Base-by-base conservation (phyloP, 768 basidiomycete species). In the Leccinum subgranulosum region DNA sequence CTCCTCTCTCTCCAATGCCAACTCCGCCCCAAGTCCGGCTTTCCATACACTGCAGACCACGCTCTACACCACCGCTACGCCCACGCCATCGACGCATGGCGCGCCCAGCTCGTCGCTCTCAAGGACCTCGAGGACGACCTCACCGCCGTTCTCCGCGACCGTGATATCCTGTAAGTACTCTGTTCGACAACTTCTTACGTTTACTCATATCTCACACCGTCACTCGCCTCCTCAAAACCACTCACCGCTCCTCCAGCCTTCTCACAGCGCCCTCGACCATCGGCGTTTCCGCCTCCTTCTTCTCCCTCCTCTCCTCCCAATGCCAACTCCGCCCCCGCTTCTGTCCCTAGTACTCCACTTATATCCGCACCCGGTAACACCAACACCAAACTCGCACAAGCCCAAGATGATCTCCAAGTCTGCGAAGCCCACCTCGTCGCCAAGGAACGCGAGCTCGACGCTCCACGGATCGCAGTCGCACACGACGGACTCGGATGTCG, bases 41-140 rank as follows among this genome's bases (percentile, higher is more conserved):
- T n/a, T n/a, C n/a, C n/a, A n/a, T n/a, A n/a, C n/a, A n/a, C n/a
- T n/a, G n/a, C n/a, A n/a, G n/a, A n/a, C n/a, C n/a, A n/a, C n/a
- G n/a, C n/a, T n/a, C n/a, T n/a, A n/a, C n/a, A n/a, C n/a, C n/a
- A n/a, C n/a, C n/a, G n/a, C n/a, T 92, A 90, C 68, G 79, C 79
- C 0, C 73, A 64, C 10, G 80, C 82, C 0, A 75, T 92, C 2
- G 87, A 92, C 36, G 69, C 78, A 17, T 92, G 89, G 84, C 77
- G 82, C 33, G 82, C 82, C 27, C 77, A 81, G 55, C 77, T 92
- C 59, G 77, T 76, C 59, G 71, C 70, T 3, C 73, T 94, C 60
- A 88, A 85, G 66, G 75, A 74, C 11, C 75, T 88, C 55, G 90
- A 93, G 71, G 87, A 90, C 47, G 89, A 90, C 56, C 82, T 92